Conservation (phyloP, 1,139 yeast species). For the Scheffersomyces quercinus region DNA sequence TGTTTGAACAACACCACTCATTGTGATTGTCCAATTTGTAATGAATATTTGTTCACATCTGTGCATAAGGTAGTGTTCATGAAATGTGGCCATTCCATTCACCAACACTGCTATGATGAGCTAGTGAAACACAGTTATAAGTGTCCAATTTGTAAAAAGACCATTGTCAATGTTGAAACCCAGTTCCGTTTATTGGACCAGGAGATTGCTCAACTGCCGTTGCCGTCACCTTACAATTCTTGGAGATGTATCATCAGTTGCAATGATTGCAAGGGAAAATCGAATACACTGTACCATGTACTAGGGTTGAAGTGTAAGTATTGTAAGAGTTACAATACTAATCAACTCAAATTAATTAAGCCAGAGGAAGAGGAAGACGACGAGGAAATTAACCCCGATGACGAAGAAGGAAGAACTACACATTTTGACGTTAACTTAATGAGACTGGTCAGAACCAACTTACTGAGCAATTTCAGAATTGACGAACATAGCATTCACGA, state of each 20-base stretch:
- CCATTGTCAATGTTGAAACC: constrained; percentile 83
- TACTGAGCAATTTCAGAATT: constrained; percentile 41
- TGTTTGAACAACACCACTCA: constrained; percentile 88
- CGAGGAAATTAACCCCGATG: constrained; percentile 15
- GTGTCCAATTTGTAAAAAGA: constrained; percentile 87
- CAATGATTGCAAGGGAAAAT: constrained; percentile 86
- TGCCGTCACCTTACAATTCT: constrained; percentile 74
- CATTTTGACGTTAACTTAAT: constrained; percentile 22
- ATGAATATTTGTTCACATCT: constrained; percentile 88
- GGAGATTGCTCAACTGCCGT: constrained; percentile 72
- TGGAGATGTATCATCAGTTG: constrained; percentile 83
- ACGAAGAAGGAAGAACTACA: constrained; percentile 6
- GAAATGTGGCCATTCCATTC: constrained; percentile 95
- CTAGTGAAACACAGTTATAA: constrained; percentile 79
- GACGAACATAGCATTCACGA: constrained; percentile 20
- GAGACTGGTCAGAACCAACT: constrained; percentile 36
- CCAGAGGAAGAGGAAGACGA: constrained; percentile 49
- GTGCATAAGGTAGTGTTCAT: constrained; percentile 83
- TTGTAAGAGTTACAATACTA: constrained; percentile 85
- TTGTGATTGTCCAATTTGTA: constrained; percentile 91
- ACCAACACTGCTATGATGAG: constrained; percentile 79
- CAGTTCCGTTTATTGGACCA: constrained; percentile 83
- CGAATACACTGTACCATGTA: constrained; percentile 76
- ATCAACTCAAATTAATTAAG: constrained; percentile 64
- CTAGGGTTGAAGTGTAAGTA: constrained; percentile 85